Percentiles rank a stretch among this genome's conserved stretches.
phyloP scores from a whole-genome alignment of 495 filamentous ascomycete species.

The Xylaria acuta region DNA sequence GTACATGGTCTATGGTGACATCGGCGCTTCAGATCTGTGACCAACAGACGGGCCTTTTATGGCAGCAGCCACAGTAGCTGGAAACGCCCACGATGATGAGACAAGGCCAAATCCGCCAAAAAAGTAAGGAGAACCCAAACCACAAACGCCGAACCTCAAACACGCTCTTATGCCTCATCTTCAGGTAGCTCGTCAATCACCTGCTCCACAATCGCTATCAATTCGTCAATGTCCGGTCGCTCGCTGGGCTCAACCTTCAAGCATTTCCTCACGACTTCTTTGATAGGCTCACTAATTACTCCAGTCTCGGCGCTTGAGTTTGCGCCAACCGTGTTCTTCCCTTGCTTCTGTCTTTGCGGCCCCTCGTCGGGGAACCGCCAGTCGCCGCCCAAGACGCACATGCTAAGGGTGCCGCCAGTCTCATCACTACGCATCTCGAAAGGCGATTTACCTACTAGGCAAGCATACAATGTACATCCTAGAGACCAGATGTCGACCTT shows the following conservation, averaged over 20 bases:
- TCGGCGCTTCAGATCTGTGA: slow-evolving; percentile 19
- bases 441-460: slow-evolving; percentile 91
- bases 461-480: slow-evolving; percentile 95
- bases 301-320: slow-evolving; percentile 35
- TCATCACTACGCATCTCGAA: slow-evolving; percentile 96
- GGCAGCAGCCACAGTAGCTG: neutral
- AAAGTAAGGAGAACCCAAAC: slow-evolving; percentile 25
- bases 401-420: slow-evolving; percentile 89
- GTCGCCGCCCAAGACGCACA: slow-evolving; percentile 89
- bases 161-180: slow-evolving; percentile 55
- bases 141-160: slow-evolving; percentile 16
- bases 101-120: slow-evolving; percentile 4
- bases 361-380: slow-evolving; percentile 93
- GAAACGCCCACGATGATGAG: slow-evolving; percentile 13
- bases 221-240: slow-evolving; percentile 85
- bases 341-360: slow-evolving; percentile 60
- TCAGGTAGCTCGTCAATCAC: slow-evolving; percentile 77
- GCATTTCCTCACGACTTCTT: slow-evolving; percentile 86
- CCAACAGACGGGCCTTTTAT: slow-evolving; percentile 19
- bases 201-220: slow-evolving; percentile 80
- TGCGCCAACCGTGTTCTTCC: slow-evolving; percentile 52
- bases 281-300: slow-evolving; percentile 74
- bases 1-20: slow-evolving; percentile 23
- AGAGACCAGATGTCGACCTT: slow-evolving; percentile 99
- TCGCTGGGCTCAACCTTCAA: slow-evolving; percentile 91